A percentile compares a stretch with the other conserved stretches of the same genome.
Evolutionary conservation across 2,329 filamentous ascomycete species (phyloP).

Genomic region (Beauveria scarabaeidicola): DNA sequence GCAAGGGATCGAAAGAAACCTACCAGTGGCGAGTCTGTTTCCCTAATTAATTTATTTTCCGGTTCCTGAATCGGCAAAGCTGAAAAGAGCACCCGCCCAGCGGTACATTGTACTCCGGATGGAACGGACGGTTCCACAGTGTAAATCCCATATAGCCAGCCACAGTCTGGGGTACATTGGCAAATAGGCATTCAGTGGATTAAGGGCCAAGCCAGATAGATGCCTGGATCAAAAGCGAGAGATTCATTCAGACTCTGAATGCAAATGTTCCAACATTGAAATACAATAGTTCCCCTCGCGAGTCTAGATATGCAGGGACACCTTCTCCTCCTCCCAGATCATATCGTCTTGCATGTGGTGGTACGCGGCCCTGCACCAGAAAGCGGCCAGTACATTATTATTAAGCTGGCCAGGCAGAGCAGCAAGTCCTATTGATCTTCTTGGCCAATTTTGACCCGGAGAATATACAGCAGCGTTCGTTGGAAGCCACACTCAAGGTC

Average conservation of each 20-base stretch:
- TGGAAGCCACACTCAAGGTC: too few species aligned
- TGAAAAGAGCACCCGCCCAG: not conserved
- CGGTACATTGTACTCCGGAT: not conserved
- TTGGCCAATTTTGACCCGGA: too few species aligned
- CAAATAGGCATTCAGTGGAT: not conserved
- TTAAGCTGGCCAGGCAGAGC: not conserved
- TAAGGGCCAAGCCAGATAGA: not conserved
- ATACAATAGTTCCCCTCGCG: not conserved
- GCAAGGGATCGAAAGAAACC: not conserved
- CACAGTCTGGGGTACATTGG: slow-evolving; percentile 8
- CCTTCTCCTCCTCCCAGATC: not conserved
- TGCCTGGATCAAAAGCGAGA: not conserved
- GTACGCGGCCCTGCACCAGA: too few species aligned
- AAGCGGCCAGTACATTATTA: not conserved
- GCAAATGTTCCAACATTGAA: too few species aligned
- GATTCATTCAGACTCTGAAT: too few species aligned
- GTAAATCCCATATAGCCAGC: not conserved
- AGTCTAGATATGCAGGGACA: not conserved
- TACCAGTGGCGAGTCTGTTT: not conserved
- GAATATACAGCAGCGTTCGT: too few species aligned
- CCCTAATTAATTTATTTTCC: not conserved
- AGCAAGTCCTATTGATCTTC: too few species aligned
- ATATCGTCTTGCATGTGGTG: not conserved
- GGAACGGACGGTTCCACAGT: not conserved
- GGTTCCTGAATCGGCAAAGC: not conserved